Evolutionary conservation across 148 eudicot genomes (phyloP).

Genomic region (Beta vulgaris): DNA sequence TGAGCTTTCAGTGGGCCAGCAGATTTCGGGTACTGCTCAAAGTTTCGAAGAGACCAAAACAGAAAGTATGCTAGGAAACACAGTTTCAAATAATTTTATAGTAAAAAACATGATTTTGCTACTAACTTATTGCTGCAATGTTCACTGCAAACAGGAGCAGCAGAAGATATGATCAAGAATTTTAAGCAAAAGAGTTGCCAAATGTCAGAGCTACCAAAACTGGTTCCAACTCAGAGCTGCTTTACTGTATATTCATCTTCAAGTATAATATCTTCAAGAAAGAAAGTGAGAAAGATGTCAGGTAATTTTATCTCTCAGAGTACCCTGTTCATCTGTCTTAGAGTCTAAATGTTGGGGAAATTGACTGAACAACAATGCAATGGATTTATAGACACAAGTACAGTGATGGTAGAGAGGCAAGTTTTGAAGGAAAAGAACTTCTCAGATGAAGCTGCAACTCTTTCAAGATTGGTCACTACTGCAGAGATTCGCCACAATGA

Average conservation of each 20-base stretch:
- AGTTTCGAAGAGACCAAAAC: conserved; percentile 25
- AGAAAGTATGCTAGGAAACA: conserved; percentile 25
- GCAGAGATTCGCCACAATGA: background rate
- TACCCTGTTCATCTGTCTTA: background rate
- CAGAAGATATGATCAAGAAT: background rate
- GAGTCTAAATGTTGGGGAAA: background rate
- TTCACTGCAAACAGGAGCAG: conserved; percentile 5
- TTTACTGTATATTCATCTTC: conserved; percentile 22
- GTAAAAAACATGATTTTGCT: background rate
- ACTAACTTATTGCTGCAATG: background rate
- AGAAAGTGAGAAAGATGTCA: background rate
- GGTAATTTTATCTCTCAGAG: background rate
- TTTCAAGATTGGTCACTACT: conserved; percentile 40
- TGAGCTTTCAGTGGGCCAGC: conserved; percentile 34
- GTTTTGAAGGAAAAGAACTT: conserved; percentile 35
- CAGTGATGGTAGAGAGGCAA: conserved; percentile 27
- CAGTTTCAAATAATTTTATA: no score
- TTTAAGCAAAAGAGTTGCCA: conserved; percentile 1
- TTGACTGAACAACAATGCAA: background rate
- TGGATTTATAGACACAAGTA: conserved; percentile 6
- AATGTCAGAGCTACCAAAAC: background rate
- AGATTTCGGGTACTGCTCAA: background rate
- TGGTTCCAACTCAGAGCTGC: conserved; percentile 24
- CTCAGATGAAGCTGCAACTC: conserved; percentile 40
- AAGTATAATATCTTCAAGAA: background rate